phyloP scores from a whole-genome alignment of 345 rosid genomes.

The Boechera divaricarpa region DNA sequence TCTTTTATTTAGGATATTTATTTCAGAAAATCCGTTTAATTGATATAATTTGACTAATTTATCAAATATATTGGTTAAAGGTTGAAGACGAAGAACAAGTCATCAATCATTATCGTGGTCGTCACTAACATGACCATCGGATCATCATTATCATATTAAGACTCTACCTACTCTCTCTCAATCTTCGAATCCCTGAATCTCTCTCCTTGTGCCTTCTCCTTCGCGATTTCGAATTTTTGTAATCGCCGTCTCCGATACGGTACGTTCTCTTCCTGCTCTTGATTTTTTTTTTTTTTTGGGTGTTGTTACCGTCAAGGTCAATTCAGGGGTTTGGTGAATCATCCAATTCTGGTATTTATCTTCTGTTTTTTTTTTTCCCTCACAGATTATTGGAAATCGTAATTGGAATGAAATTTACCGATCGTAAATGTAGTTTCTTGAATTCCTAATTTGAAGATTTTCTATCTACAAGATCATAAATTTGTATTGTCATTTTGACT shows the following conservation, averaged over 20 bases:
- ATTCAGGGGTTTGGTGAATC: neutral
- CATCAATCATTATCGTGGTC: constrained; percentile 21
- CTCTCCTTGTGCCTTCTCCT: neutral
- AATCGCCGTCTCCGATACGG: neutral
- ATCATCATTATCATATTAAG: neutral
- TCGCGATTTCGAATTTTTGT: neutral
- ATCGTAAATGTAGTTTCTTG: neutral
- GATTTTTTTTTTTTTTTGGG: too few relatives aligned
- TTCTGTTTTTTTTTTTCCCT: too few relatives aligned
- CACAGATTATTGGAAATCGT: neutral
- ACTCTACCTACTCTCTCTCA: neutral
- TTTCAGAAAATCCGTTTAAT: too few relatives aligned
- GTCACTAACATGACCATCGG: constrained; percentile 9
- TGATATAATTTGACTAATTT: neutral
- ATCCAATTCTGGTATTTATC: neutral
- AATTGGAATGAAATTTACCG: too few relatives aligned
- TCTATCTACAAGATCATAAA: neutral
- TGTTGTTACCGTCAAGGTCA: too few relatives aligned
- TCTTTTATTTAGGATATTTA: too few relatives aligned
- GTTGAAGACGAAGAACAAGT: neutral
- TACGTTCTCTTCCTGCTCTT: neutral
- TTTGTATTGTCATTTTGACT: neutral
- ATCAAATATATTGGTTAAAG: neutral
- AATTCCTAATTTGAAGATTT: neutral
- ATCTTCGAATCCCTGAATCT: constrained; percentile 11